phyloP scores from a whole-genome alignment of 1,284 basidiomycete species.

The Ustilago vetiveriae region DNA sequence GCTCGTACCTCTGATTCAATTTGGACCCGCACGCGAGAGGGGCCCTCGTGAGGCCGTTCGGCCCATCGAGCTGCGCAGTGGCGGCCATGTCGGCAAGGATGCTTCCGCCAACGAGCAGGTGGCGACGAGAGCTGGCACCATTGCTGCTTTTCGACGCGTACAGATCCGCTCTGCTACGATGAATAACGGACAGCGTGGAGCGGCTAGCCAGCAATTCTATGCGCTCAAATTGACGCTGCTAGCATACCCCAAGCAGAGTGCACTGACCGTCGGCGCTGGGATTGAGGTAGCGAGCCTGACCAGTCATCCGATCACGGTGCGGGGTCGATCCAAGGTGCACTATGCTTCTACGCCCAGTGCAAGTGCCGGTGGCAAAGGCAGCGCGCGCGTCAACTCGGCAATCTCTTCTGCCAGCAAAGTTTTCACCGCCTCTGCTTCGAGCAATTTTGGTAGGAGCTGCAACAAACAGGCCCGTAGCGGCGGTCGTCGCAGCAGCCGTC shows the following conservation, averaged over 20 bases:
- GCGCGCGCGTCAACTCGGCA: neutral
- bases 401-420: no score
- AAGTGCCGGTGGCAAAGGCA: neutral
- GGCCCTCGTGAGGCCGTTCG: conserved; percentile 34
- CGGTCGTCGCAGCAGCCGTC: conserved; percentile 15
- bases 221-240: conserved; percentile 44
- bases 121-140: conserved; percentile 7
- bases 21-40: conserved; percentile 42
- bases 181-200: conserved; percentile 43
- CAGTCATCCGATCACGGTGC: conserved; percentile 42
- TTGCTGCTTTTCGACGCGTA: conserved; percentile 39
- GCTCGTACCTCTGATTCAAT: conserved; percentile 41
- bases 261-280: conserved; percentile 2
- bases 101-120: conserved; percentile 28
- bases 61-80: conserved; percentile 17
- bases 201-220: conserved; percentile 45
- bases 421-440: no score
- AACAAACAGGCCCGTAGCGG: neutral
- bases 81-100: conserved; percentile 22
- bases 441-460: neutral
- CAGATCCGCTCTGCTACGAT: conserved; percentile 51
- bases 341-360: conserved; percentile 5
- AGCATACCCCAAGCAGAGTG: conserved; percentile 10
- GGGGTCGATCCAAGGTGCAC: conserved; percentile 45
- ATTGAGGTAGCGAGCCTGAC: conserved; percentile 26